Conservation (phyloP, 2,329 filamentous ascomycete species). For the Chrysoporthe deuterocubensis region DNA sequence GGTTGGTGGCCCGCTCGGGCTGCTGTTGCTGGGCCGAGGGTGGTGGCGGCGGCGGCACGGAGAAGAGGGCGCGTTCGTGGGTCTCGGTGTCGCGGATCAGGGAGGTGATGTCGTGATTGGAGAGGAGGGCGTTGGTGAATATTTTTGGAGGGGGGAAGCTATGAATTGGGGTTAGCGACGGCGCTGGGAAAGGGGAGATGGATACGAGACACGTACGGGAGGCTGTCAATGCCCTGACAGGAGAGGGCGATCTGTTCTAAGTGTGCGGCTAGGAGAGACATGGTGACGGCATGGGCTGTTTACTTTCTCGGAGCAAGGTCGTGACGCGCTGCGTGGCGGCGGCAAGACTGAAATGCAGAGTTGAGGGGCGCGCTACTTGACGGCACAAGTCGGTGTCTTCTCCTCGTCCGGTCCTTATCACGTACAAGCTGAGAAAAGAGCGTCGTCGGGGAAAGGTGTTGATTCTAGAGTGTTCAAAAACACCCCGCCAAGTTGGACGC, state of each 20-base stretch:
- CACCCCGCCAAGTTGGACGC: not conserved
- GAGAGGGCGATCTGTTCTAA: conserved; percentile 78
- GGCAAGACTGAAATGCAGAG: not conserved
- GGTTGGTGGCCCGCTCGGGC: conserved; percentile 45
- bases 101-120: conserved; percentile 87
- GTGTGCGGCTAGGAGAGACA: conserved; percentile 72
- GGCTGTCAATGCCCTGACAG: conserved; percentile 74
- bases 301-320: conserved; percentile 8
- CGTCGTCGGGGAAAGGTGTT: not conserved
- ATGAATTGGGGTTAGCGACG: conserved; percentile 3
- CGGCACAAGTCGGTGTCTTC: not conserved
- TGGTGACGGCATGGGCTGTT: conserved; percentile 41
- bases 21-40: conserved; percentile 45
- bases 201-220: conserved; percentile 60
- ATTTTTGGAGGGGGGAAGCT: conserved; percentile 92
- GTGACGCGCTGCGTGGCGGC: not conserved
- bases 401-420: not conserved
- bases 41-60: conserved; percentile 73
- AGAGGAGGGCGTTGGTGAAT: conserved; percentile 91
- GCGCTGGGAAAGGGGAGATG: not conserved
- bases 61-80: conserved; percentile 94
- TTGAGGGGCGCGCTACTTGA: not conserved
- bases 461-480: not conserved
- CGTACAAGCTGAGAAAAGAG: not conserved
- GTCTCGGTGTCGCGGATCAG: conserved; percentile 94